phyloP scores from a whole-genome alignment of 208 protist species.

The Leishmania major region DNA sequence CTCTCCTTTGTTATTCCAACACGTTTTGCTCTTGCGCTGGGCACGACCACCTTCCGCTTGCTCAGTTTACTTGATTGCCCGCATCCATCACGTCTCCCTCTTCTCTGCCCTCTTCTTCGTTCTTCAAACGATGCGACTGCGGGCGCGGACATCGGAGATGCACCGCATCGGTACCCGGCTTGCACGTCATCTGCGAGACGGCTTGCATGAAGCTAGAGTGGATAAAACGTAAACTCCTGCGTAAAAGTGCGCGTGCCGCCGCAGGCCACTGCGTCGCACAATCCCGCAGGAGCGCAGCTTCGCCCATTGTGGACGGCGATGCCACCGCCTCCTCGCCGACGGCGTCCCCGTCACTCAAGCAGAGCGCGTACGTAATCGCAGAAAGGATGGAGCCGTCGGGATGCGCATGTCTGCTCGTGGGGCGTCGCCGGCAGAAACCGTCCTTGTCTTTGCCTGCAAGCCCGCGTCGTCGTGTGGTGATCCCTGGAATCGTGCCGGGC shows the following conservation, averaged over 20 bases:
- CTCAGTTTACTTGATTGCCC: not conserved
- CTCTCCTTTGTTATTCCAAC: not conserved
- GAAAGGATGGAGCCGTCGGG: constrained; percentile 27
- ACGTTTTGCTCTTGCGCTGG: not conserved
- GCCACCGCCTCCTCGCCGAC: not conserved
- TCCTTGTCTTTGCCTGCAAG: not conserved
- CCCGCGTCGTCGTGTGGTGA: constrained; percentile 15
- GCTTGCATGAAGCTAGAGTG: constrained; percentile 16
- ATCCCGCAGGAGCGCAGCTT: not conserved
- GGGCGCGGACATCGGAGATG: not conserved
- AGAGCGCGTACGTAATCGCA: constrained; percentile 29
- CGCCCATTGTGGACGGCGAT: too few relatives aligned
- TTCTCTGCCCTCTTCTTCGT: not conserved
- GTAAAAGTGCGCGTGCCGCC: not conserved
- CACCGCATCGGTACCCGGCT: not conserved
- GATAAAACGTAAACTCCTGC: constrained; percentile 28
- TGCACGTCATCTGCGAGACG: not conserved
- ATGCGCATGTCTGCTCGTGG: constrained; percentile 28
- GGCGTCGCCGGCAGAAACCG: not conserved
- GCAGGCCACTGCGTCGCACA: not conserved
- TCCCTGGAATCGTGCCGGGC: constrained; percentile 35
- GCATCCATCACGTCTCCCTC: not conserved
- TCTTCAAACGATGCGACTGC: not conserved
- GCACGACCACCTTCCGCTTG: not conserved
- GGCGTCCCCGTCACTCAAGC: not conserved